Evolutionary conservation across 345 rosid genomes (phyloP).

Genomic region (Microthlaspi erraticum): DNA sequence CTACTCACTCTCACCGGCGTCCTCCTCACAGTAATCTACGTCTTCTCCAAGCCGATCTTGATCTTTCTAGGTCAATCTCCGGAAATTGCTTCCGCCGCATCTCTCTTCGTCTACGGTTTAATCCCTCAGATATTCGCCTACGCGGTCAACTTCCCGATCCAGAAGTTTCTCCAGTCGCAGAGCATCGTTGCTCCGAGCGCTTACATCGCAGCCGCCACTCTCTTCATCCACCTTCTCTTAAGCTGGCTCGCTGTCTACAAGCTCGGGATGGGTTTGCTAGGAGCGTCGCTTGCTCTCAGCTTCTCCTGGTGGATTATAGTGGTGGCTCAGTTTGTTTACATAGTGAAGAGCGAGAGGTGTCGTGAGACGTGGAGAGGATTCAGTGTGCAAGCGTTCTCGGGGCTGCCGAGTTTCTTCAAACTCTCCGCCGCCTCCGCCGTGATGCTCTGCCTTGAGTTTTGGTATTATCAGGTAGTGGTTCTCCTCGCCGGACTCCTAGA

Average conservation of each 20-base stretch:
- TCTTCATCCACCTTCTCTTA: slow-evolving; percentile 47
- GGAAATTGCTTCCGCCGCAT: slow-evolving; percentile 57
- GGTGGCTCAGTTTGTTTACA: slow-evolving; percentile 53
- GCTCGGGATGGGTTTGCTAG: slow-evolving; percentile 51
- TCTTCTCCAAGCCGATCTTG: slow-evolving; percentile 53
- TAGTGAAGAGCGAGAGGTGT: slow-evolving; percentile 50
- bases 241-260: slow-evolving; percentile 54
- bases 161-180: slow-evolving; percentile 60
- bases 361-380: slow-evolving; percentile 56
- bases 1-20: slow-evolving; percentile 57
- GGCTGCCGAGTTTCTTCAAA: slow-evolving; percentile 50
- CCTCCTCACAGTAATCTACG: slow-evolving; percentile 50
- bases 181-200: slow-evolving; percentile 66
- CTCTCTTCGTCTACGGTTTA: slow-evolving; percentile 57
- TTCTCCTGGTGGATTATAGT: slow-evolving; percentile 64
- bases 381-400: slow-evolving; percentile 50
- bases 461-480: slow-evolving; percentile 64
- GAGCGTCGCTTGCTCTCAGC: slow-evolving; percentile 57
- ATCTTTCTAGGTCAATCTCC: slow-evolving; percentile 54
- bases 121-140: slow-evolving; percentile 67
- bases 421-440: slow-evolving; percentile 65
- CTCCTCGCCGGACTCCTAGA: slow-evolving; percentile 58
- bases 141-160: slow-evolving; percentile 64
- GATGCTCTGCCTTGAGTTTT: slow-evolving; percentile 63
- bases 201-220: slow-evolving; percentile 51